phyloP scores from a whole-genome alignment of 2,329 filamentous ascomycete genomes.

The Penicillium corylophilum region DNA sequence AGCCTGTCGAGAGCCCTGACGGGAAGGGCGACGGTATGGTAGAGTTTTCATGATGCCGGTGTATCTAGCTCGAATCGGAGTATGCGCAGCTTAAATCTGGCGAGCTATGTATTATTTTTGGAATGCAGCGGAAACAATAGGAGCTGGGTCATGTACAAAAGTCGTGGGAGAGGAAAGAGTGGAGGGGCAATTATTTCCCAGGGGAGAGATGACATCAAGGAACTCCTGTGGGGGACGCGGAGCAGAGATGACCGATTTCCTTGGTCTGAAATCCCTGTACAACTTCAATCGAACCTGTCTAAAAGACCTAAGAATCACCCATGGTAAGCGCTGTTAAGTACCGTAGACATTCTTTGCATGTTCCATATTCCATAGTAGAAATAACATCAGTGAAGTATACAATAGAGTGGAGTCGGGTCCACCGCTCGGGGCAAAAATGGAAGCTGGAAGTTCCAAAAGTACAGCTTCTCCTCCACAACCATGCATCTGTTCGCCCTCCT shows the following conservation, averaged over 20 bases:
- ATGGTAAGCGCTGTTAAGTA: background rate
- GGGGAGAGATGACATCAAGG: conserved; percentile 1
- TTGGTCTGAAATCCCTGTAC: background rate
- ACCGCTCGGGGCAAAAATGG: background rate
- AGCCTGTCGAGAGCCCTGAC: conserved; percentile 37
- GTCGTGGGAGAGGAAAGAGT: background rate
- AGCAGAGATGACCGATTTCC: conserved; percentile 4
- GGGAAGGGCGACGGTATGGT: conserved; percentile 34
- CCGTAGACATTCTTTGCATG: background rate
- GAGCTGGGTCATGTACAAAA: background rate
- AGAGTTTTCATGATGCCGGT: conserved; percentile 31
- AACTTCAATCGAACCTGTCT: background rate
- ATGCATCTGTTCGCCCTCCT: conserved; percentile 24
- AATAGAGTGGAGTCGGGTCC: background rate
- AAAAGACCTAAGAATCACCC: background rate
- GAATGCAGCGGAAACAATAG: background rate
- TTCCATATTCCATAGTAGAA: too few species aligned
- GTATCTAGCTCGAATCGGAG: background rate
- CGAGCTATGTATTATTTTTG: background rate
- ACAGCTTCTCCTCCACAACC: background rate
- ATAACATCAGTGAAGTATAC: background rate
- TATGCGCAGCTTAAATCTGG: background rate
- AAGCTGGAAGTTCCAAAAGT: background rate
- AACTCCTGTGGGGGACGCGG: conserved; percentile 1
- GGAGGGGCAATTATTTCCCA: background rate